These are phyloP conservation scores for Chrysochromulina tobinii DNA, from an alignment of 78 protist species.

Conservation along the genomic window DNA sequence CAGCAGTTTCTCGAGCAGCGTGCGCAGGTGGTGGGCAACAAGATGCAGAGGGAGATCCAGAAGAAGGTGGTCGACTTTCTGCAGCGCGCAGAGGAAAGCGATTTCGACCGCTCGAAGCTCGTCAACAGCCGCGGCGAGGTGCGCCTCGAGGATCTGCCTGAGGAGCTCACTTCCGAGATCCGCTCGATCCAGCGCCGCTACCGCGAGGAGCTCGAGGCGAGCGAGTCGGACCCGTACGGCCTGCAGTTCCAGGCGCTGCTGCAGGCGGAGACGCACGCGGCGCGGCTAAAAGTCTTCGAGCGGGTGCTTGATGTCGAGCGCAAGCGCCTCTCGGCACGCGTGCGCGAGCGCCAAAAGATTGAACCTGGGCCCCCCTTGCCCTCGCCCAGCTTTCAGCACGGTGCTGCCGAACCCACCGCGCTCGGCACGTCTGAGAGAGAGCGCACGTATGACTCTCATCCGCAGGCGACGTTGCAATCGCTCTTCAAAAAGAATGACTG, in stretches of 20 bases:
- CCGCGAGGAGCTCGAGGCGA: not conserved
- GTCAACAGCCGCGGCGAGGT: not conserved
- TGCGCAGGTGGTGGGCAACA: not conserved
- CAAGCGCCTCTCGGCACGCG: not conserved
- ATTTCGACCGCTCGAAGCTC: not conserved
- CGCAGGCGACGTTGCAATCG: not conserved
- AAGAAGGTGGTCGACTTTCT: not conserved
- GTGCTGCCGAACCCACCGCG: no score
- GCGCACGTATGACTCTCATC: no score
- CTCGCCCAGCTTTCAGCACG: no score
- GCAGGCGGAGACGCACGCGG: not conserved
- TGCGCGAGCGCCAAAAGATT: no score
- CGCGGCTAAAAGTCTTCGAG: not conserved
- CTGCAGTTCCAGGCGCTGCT: not conserved
- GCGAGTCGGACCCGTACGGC: not conserved
- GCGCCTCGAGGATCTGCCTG: not conserved
- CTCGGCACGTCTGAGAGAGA: no score
- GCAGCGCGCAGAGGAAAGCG: not conserved
- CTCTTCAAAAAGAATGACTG: not conserved
- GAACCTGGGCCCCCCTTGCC: no score
- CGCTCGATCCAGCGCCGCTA: not conserved
- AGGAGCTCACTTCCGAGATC: not conserved
- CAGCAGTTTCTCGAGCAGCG: not conserved
- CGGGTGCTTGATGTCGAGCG: not conserved
- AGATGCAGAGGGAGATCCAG: not conserved